Base-by-base conservation (phyloP, 2,329 filamentous ascomycete species). In the Neopestalotiopsis clavispora region DNA sequence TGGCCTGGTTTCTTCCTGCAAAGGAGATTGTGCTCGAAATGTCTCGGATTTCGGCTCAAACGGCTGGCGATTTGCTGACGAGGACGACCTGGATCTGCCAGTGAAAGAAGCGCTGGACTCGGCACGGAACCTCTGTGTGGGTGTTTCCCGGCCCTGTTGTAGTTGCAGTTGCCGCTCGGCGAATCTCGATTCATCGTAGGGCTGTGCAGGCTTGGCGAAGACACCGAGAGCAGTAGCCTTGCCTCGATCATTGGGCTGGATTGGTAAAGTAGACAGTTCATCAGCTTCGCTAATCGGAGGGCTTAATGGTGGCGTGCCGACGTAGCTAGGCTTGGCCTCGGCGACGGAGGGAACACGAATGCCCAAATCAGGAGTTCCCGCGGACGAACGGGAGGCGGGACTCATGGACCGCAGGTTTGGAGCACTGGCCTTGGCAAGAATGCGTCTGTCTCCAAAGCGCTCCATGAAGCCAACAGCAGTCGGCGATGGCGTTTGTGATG, bases 101-200 rank as follows among this genome's bases (percentile, higher is more conserved):
- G 79, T 80, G 34, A 78, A 76, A 0, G 84, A 84, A 4, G 77
- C 76, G 68, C 81, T 83, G 0, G 84, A 85, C 30, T 86, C 86
- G 3, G 84, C 75, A 12, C 85, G 83, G 71, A 76, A 77, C 7
- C 81, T 80, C 42, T 80, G 80, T 0, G 83, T 83, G 0, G 91
- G 88, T 0, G 89, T 89, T 68, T 92, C 91, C 32, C 91, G 88
- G 34, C 91, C 92, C 75, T 92, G 89, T 71, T 95, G 92, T 78
- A 97, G 88, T 77, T 94, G 92, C 62, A 93, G 83, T 75, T 97
- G 92, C 59, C 94, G 89, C 76, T 97, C 92, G 4, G 93, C 88
- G 75, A 94, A 98, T 75, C 94, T 92, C 23, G 91, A 89, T 75
- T 98, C 95, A 75, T 97, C 94, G 73, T 96, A 97, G 7, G 90